These are phyloP conservation scores for Cyclocybe cylindracea DNA, from an alignment of 768 basidiomycete species.

Conservation along the genomic window DNA sequence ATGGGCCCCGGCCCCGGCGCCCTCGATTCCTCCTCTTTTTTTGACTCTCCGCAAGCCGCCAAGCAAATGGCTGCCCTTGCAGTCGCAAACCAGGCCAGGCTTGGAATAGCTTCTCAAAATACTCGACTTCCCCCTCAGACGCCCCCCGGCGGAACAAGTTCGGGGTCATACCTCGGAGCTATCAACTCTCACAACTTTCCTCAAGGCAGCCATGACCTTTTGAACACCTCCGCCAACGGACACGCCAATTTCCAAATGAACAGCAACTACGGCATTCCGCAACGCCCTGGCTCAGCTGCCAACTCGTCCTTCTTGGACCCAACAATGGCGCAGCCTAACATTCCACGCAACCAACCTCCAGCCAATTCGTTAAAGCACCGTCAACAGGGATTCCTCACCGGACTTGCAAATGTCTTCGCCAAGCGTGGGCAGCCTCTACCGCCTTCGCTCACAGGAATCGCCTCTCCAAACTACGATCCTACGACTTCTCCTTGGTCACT, in stretches of 20 bases:
- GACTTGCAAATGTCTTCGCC: constrained; percentile 61
- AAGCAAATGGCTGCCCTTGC: constrained; percentile 84
- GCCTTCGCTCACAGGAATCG: constrained; percentile 67
- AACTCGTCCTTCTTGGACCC: constrained; percentile 47
- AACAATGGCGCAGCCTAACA: constrained; percentile 33
- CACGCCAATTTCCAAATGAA: constrained; percentile 49
- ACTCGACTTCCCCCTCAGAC: constrained; percentile 36
- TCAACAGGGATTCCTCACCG: constrained; percentile 58
- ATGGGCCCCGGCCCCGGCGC: constrained; percentile 31
- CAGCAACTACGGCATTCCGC: constrained; percentile 37
- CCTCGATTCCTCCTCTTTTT: constrained; percentile 41
- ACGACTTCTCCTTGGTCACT: constrained; percentile 61
- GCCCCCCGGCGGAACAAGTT: constrained; percentile 58
- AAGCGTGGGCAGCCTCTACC: constrained; percentile 68
- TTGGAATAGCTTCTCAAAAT: constrained; percentile 41
- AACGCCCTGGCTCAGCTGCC: constrained; percentile 35
- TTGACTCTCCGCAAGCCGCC: constrained; percentile 67
- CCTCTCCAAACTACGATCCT: constrained; percentile 62
- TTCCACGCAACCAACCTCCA: constrained; percentile 37
- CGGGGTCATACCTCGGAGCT: constrained; percentile 70
- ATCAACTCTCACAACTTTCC: constrained; percentile 46
- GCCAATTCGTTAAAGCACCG: constrained; percentile 48
- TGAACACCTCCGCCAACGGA: constrained; percentile 31
- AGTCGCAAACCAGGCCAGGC: constrained; percentile 61
- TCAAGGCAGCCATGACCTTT: constrained; percentile 45